A percentile compares a stretch with the other conserved stretches of the same genome.
Conservation (phyloP, 83 land plant species). For the Larix sibirica region DNA sequence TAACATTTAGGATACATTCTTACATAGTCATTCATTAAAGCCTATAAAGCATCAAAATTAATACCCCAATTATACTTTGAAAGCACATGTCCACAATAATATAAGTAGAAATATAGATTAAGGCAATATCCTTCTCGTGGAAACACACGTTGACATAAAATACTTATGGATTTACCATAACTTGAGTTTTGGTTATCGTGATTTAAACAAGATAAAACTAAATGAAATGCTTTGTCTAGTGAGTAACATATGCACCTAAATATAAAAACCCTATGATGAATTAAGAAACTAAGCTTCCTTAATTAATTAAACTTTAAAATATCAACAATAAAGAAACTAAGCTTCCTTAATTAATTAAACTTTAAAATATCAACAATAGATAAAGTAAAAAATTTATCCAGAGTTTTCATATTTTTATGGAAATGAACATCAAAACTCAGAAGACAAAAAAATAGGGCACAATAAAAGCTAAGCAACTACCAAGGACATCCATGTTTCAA, state of each 20-base stretch:
- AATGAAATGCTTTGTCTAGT: conserved; percentile 93
- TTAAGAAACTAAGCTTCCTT: not conserved
- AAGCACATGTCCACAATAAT: not conserved
- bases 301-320: not conserved
- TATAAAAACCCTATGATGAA: not conserved
- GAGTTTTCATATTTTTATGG: not conserved
- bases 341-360: not conserved
- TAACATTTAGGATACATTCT: not conserved
- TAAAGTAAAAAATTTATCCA: too few species aligned
- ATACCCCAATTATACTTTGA: not conserved
- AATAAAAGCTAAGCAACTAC: not conserved
- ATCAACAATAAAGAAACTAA: not conserved
- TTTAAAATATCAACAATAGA: not conserved
- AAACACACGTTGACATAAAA: not conserved
- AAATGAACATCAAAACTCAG: not conserved
- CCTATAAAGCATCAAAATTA: not conserved
- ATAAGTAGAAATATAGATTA: not conserved
- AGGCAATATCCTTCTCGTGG: not conserved
- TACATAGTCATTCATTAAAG: not conserved
- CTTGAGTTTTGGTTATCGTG: conserved; percentile 43
- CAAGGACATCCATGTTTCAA: not conserved
- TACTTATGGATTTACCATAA: not conserved
- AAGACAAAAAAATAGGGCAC: not conserved
- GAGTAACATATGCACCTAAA: conserved; percentile 94
- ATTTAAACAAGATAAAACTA: conserved; percentile 95